Evolutionary conservation across 805 yeast species (phyloP), one percentile per base, ranked within the genome.

Genomic region (Yarrowia yakushimensis): DNA sequence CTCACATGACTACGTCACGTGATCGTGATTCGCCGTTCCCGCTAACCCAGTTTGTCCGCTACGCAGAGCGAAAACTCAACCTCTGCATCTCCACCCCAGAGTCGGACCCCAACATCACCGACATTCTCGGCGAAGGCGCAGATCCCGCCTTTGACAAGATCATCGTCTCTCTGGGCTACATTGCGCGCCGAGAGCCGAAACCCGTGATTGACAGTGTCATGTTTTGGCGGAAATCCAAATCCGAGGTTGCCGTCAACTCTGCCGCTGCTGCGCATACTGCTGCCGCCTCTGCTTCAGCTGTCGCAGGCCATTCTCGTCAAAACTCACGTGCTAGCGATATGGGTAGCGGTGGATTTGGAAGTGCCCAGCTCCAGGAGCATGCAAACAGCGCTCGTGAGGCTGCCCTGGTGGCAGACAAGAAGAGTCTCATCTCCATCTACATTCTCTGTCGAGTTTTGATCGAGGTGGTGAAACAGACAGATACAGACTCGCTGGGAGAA

Each of bases 121-220:
- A 88, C 39, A 74, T 90, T 15, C 74, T 96, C 15, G 88, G 92
- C 0, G 93, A 87, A 69, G 97, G 97, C 1, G 85, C 83, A 1
- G 98, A 94, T 69, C 85, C 88, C 0, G 83, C 82, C 20, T 93
- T 94, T 71, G 99, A 94, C 73, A 84, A 88, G 69, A 88, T 91
- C 60, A 83, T 96, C 20, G 84, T 84, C 15, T 88, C 97, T 0
- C 76, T 94, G 62, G 99, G 99, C 9, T 89, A 89, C 71, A 89
- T 94, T 37, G 96, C 99, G 1, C 81, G 90, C 63, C 80, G 86
- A 25, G 89, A 90, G 67, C 97, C 98, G 0, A 92, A 90, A 70
- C 96, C 97, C 0, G 97, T 94, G 1, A 91, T 96, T 33, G 99
- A 94, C 73, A 90, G 96, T 7, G 96, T 94, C 64, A 92, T 94